Base-by-base conservation (phyloP, 2,329 filamentous ascomycete species). In the Zymoseptoria pseudotritici region DNA sequence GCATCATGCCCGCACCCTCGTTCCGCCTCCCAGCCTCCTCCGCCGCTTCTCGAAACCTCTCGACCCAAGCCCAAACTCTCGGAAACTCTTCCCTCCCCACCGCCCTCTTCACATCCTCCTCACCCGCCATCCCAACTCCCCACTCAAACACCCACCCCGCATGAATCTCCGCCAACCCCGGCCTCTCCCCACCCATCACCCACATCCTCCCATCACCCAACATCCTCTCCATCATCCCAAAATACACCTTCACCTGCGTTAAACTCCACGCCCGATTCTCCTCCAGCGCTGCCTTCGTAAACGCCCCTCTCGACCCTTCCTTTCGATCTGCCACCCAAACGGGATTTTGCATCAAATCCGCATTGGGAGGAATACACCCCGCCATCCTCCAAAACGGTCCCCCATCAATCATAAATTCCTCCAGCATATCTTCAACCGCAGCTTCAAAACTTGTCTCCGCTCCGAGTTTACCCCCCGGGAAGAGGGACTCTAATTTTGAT, bases 141-240 rank as follows among this genome's bases (percentile, higher is more conserved):
- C 63, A 65, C 55, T 65, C 63, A 55, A 49, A 60, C 9, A 63
- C 50, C 63, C 63, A 65, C 0, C 54, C 61, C 20, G 59, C 61
- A 55, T 69, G 63, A 17, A 67, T 61, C 42, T 69, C 67, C 26
- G 63, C 66, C 50, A 67, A 17, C 11, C 58, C 57, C 11, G 63
- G 57, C 22, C 31, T 29, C 11, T 59, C 51, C 2, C 58, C 59
- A 6, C 63, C 65, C 5, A 63, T 49, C 29, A 67, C 51, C 58
- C 63, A 69, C 54, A 64, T 20, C 26, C 65, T 55, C 24, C 64
- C 66, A 58, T 66, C 65, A 17, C 36, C 31, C 13, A 68, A 56
- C 58, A 69, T 60, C 42, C 61, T 64, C 60, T 69, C 67, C 13
- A 69, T 24, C 10, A 63, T 62, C 4, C 50, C 58, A 42, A 63